These are phyloP conservation scores for Crithidia acanthocephali DNA, from an alignment of 208 protist genomes.

Conservation along the genomic window DNA sequence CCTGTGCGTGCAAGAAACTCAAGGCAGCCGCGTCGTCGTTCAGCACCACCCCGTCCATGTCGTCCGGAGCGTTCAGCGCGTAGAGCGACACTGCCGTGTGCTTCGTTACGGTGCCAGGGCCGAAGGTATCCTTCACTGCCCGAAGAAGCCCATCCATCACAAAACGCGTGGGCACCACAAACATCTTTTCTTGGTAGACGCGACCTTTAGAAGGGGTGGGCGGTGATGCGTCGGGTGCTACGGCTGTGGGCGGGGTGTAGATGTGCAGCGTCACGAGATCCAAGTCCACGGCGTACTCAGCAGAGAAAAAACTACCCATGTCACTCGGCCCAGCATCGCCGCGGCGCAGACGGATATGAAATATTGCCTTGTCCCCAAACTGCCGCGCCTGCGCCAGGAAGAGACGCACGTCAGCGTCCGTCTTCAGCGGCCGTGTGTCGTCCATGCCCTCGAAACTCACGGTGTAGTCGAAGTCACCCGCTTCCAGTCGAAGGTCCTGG, in stretches of 20 bases:
- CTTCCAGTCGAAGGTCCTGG: slow-evolving; percentile 70
- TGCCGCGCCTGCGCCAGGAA: slow-evolving; percentile 21
- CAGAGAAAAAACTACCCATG: slow-evolving; percentile 26
- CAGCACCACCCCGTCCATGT: slow-evolving; percentile 10
- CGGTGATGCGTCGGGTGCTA: background rate
- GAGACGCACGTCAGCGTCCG: slow-evolving; percentile 27
- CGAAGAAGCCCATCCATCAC: slow-evolving; percentile 38
- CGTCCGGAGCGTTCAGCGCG: background rate
- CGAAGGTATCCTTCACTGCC: slow-evolving; percentile 41
- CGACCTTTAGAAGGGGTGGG: background rate
- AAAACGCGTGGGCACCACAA: slow-evolving; percentile 48
- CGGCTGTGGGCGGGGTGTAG: slow-evolving; percentile 20
- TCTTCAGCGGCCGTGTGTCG: slow-evolving; percentile 11
- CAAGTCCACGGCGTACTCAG: slow-evolving; percentile 39
- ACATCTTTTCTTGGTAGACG: slow-evolving; percentile 42
- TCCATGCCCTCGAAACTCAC: slow-evolving; percentile 24
- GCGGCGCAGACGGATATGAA: slow-evolving; percentile 35
- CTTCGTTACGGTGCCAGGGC: background rate
- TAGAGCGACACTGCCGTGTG: slow-evolving; percentile 9
- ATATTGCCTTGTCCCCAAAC: slow-evolving; percentile 19
- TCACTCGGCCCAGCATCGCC: background rate
- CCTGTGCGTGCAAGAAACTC: slow-evolving; percentile 36
- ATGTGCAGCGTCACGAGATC: slow-evolving; percentile 58
- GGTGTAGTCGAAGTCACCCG: slow-evolving; percentile 51
- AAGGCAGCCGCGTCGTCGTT: slow-evolving; percentile 28